phyloP scores from a whole-genome alignment of 495 filamentous ascomycete genomes.

The Immersiella caudata region DNA sequence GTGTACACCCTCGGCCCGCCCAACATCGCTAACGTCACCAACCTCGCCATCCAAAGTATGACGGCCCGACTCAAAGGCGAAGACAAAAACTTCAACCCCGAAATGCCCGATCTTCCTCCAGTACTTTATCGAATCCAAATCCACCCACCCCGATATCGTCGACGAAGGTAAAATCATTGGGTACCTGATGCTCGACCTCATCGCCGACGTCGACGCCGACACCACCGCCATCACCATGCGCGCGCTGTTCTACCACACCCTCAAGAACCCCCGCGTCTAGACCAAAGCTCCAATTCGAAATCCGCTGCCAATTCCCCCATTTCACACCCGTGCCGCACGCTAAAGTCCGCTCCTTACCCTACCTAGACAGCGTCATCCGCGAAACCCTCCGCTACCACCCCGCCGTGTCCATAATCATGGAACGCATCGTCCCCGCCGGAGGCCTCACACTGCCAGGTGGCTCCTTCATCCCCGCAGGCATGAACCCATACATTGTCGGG shows the following conservation, averaged over 20 bases:
- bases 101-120: conserved; percentile 35
- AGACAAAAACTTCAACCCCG: conserved; percentile 21
- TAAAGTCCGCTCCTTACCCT: conserved; percentile 28
- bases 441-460: conserved; percentile 43
- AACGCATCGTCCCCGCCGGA: conserved; percentile 48
- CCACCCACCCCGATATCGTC: conserved; percentile 29
- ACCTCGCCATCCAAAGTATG: conserved; percentile 15
- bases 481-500: conserved; percentile 46
- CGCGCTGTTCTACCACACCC: conserved; percentile 54
- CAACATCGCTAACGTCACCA: conserved; percentile 18
- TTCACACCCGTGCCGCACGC: conserved; percentile 9
- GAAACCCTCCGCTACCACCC: conserved; percentile 57
- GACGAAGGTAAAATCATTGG: conserved; percentile 30
- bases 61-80: conserved; percentile 20
- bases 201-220: conserved; percentile 58
- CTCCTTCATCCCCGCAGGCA: conserved; percentile 40
- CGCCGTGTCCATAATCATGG: conserved; percentile 47
- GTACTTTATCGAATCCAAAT: conserved; percentile 34
- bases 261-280: conserved; percentile 49
- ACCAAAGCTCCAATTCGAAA: conserved; percentile 43
- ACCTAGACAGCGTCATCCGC: conserved; percentile 58
- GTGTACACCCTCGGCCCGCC: conserved; percentile 30
- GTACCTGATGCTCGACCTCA: conserved; percentile 39
- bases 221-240: conserved; percentile 56
- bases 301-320: conserved; percentile 27